Evolutionary conservation across 352 stramenopile species (phyloP).

Genomic region (Phytopythium sindhum): DNA sequence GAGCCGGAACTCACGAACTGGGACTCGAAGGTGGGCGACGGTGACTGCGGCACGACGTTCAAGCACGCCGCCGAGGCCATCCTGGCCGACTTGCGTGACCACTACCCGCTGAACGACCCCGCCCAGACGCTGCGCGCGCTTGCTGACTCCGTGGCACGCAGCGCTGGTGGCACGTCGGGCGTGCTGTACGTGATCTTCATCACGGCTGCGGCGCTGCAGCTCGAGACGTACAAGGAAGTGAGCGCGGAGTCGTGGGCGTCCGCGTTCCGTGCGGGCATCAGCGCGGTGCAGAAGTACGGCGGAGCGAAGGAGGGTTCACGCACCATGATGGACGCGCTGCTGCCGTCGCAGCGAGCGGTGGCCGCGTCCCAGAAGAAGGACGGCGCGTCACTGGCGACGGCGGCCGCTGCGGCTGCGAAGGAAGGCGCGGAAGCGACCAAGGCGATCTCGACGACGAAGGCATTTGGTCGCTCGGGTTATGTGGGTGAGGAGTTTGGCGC

Average conservation of each 20-base stretch:
- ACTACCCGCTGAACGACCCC: slow-evolving; percentile 66
- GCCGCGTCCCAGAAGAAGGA: slow-evolving; percentile 20
- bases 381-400: slow-evolving; percentile 21
- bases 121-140: slow-evolving; percentile 55
- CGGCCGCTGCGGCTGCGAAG: slow-evolving; percentile 71
- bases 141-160: slow-evolving; percentile 64
- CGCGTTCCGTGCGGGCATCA: slow-evolving; percentile 74
- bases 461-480: slow-evolving; percentile 84
- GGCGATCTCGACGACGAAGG: slow-evolving; percentile 74
- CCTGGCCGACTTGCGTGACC: slow-evolving; percentile 45
- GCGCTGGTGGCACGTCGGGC: slow-evolving; percentile 92
- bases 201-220: slow-evolving; percentile 51
- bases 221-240: slow-evolving; percentile 36
- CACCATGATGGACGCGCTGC: slow-evolving; percentile 96
- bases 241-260: slow-evolving; percentile 40
- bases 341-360: slow-evolving; percentile 79
- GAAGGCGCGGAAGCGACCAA: slow-evolving; percentile 90
- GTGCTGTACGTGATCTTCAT: slow-evolving; percentile 95
- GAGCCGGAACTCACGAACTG: slow-evolving; percentile 92
- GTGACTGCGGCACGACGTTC: slow-evolving; percentile 97
- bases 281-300: slow-evolving; percentile 88
- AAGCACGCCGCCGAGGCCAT: slow-evolving; percentile 90
- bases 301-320: slow-evolving; percentile 92
- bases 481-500: slow-evolving; percentile 82
- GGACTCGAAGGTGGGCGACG: slow-evolving; percentile 96